Base-by-base conservation (phyloP, 495 filamentous ascomycete genomes). In the Daldinia childiae region DNA sequence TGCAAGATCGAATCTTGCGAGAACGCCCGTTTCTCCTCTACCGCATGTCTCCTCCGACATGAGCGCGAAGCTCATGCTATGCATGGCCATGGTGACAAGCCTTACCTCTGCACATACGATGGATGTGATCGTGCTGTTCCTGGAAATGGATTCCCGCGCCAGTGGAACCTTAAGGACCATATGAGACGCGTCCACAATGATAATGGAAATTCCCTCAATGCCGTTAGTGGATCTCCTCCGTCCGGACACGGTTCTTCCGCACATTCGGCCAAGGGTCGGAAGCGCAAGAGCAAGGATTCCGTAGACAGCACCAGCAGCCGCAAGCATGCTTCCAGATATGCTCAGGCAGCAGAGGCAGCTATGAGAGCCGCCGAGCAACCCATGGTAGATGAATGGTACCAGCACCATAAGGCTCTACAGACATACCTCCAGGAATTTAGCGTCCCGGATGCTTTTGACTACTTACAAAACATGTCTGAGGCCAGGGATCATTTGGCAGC, bases 141-240 rank as follows among this genome's bases (percentile, higher is more conserved):
- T 26, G 92, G 92, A 74, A 90, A 94, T 79, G 94, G 94, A 74
- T 98, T 98, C 75, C 94, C 93, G 36, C 89, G 94, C 76, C 89
- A 93, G 72, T 98, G 93, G 92, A 98, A 98, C 80, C 86, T 96
- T 34, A 88, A 89, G 80, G 94, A 98, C 84, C 94, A 98, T 83
- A 96, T 97, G 93, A 91, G 91, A 78, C 89, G 94, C 66, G 92
- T 97, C 15, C 94, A 98, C 82, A 91, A 94, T 80, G 92, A 93
- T 81, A 88, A 81, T 63, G 82, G 82, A 36, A 76, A 78, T 64
- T 68, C 78, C 8, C 75, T 76, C 50, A 76, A 76, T 66, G 64
- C 78, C 7, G 62, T 71, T 50, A 74, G 68, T 39, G 74, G 66
- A 19, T 69, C 80, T 41, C 77, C 80, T n/a, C 79, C 82, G 30